A percentile compares a stretch with the other conserved stretches of the same genome.
phyloP scores from a whole-genome alignment of 148 eudicot species.

The Rhododendron williamsianum region DNA sequence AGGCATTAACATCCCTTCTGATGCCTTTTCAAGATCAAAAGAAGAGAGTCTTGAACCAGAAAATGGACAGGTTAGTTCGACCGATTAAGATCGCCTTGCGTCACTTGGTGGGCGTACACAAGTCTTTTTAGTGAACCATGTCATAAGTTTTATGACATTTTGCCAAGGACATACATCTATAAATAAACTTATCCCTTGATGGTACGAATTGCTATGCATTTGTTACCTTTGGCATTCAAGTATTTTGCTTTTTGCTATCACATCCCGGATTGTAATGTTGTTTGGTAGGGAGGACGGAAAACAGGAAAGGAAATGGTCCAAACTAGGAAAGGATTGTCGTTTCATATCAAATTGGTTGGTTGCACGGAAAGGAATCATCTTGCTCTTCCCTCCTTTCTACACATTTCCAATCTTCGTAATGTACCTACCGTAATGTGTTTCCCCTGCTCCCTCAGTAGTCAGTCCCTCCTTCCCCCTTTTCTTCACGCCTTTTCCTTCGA shows the following conservation, averaged over 20 bases:
- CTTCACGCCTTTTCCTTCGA: not conserved
- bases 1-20: slow-evolving; percentile 76
- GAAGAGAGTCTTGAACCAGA: slow-evolving; percentile 40
- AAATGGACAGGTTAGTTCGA: slow-evolving; percentile 10
- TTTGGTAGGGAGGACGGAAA: not conserved
- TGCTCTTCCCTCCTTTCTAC: not conserved
- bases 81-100: slow-evolving; percentile 17
- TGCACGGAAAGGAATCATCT: not conserved
- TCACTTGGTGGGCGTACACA: not conserved
- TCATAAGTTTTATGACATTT: not conserved
- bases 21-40: slow-evolving; percentile 36
- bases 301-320: not conserved
- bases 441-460: no score
- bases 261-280: not conserved
- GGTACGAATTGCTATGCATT: not conserved
- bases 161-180: not conserved
- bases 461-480: not conserved
- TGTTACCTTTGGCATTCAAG: not conserved
- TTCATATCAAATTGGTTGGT: not conserved
- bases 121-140: not conserved
- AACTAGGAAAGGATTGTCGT: not conserved
- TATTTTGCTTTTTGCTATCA: not conserved
- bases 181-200: not conserved
- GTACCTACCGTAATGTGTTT: not conserved
- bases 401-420: not conserved